Conservation (phyloP, 192 early-diverging fungal species). For the Coemansia sp. region DNA sequence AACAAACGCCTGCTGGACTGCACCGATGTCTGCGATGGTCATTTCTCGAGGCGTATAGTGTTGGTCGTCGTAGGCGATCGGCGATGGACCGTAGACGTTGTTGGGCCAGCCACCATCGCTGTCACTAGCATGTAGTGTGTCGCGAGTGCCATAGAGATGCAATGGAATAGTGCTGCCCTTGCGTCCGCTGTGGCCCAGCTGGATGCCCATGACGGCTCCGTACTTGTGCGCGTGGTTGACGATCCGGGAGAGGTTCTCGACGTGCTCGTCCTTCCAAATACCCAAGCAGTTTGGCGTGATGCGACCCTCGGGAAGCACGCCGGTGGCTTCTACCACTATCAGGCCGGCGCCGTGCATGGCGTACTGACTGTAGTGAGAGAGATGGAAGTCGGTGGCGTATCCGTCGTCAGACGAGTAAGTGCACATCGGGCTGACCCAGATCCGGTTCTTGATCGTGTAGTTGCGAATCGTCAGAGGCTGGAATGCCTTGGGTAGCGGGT, state of each 20-base stretch:
- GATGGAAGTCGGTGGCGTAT: constrained; percentile 65
- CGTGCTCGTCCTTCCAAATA: constrained; percentile 82
- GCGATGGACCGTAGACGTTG: constrained; percentile 68
- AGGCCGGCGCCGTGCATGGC: constrained; percentile 80
- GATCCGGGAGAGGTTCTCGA: constrained; percentile 49
- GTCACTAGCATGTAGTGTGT: constrained; percentile 21
- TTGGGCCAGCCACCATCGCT: constrained; percentile 70
- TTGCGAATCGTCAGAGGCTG: constrained; percentile 68
- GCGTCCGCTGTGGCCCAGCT: constrained; percentile 83
- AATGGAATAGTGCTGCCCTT: constrained; percentile 60
- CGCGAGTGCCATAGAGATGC: constrained; percentile 4
- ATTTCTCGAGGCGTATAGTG: constrained; percentile 54
- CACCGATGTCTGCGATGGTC: constrained; percentile 65
- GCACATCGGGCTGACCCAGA: constrained; percentile 84
- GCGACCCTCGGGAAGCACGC: constrained; percentile 73
- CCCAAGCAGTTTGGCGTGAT: constrained; percentile 79
- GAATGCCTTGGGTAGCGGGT: constrained; percentile 60
- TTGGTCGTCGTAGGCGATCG: constrained; percentile 49
- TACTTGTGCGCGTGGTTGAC: constrained; percentile 66
- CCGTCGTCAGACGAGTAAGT: constrained; percentile 74
- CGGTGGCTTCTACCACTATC: constrained; percentile 78
- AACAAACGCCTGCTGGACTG: too few species aligned
- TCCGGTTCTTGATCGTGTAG: constrained; percentile 74
- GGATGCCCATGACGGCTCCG: constrained; percentile 66
- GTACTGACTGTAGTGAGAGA: constrained; percentile 65